These are phyloP conservation scores for Ascoidea rubescens DNA, from an alignment of 805 yeast species.

Conservation along the genomic window DNA sequence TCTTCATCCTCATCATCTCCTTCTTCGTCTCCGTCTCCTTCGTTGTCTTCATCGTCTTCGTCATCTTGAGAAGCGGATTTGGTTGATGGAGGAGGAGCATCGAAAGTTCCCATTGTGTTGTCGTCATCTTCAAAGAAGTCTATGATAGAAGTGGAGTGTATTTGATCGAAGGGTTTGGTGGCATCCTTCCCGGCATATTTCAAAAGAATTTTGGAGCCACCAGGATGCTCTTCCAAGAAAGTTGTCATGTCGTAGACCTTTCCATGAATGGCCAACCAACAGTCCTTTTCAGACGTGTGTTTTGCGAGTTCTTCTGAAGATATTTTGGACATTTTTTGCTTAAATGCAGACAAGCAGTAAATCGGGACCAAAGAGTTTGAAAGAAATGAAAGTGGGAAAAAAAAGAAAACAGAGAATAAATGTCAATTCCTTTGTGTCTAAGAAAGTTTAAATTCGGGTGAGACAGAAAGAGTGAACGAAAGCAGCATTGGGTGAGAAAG, in stretches of 20 bases:
- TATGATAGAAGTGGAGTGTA: slow-evolving; percentile 9
- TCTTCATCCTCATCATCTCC: slow-evolving; percentile 1
- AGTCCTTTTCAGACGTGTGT: slow-evolving; percentile 41
- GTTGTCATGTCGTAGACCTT: slow-evolving; percentile 22
- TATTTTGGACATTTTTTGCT: slow-evolving; percentile 3
- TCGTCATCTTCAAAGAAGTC: not conserved
- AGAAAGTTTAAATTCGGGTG: too few relatives aligned
- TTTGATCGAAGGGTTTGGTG: slow-evolving; percentile 15
- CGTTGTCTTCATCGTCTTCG: not conserved
- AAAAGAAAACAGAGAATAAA: not conserved
- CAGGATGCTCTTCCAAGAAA: slow-evolving; percentile 34
- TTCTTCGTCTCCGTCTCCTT: too few relatives aligned
- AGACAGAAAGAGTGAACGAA: too few relatives aligned
- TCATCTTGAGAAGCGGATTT: too few relatives aligned
- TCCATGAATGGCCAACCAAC: slow-evolving; percentile 28
- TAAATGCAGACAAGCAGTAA: not conserved
- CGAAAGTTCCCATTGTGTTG: not conserved
- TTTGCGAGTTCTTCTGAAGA: slow-evolving; percentile 25
- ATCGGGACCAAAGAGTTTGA: not conserved
- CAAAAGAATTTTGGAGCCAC: slow-evolving; percentile 32
- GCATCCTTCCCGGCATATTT: slow-evolving; percentile 39
- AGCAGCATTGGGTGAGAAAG: too few relatives aligned
- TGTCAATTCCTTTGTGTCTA: too few relatives aligned
- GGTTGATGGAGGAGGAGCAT: not conserved
- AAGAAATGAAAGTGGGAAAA: not conserved